Conservation (phyloP, 345 rosid genomes). For the Bruguiera sexangula region DNA sequence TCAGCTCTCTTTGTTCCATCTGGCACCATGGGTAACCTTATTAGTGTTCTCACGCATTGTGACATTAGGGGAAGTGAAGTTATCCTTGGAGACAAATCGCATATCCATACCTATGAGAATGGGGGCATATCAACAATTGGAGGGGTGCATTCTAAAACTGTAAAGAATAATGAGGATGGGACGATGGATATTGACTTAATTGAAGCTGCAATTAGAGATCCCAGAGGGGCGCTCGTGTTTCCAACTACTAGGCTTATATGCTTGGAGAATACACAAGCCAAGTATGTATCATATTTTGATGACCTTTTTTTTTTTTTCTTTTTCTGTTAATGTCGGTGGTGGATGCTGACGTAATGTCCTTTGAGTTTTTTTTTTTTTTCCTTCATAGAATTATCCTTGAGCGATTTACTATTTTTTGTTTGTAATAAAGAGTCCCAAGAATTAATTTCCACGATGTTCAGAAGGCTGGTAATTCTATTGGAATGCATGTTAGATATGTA, state of each 20-base stretch:
- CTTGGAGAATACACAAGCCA: constrained; percentile 88
- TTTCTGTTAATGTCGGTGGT: not conserved
- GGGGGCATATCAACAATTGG: constrained; percentile 89
- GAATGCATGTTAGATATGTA: too few relatives aligned
- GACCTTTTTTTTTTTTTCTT: not conserved
- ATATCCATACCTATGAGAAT: constrained; percentile 77
- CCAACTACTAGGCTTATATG: constrained; percentile 90
- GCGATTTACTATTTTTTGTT: too few relatives aligned
- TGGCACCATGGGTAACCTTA: constrained; percentile 93
- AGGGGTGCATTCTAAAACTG: constrained; percentile 80
- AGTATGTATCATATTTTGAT: constrained; percentile 42
- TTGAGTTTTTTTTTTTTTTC: too few relatives aligned
- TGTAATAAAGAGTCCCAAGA: too few relatives aligned
- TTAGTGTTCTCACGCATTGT: constrained; percentile 90
- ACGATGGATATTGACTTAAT: constrained; percentile 70
- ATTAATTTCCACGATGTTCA: too few relatives aligned
- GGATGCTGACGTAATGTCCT: not conserved
- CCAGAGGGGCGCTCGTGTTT: constrained; percentile 59
- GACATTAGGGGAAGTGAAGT: constrained; percentile 83
- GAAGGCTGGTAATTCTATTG: too few relatives aligned
- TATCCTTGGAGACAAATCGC: constrained; percentile 80
- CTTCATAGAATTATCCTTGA: too few relatives aligned
- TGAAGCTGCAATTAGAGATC: constrained; percentile 74
- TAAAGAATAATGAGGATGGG: constrained; percentile 77
- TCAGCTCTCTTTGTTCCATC: constrained; percentile 86